A percentile compares a stretch with the other conserved stretches of the same genome.
Evolutionary conservation across 164 flowering plant genomes (phyloP).

Genomic region (Taxillus chinensis): DNA sequence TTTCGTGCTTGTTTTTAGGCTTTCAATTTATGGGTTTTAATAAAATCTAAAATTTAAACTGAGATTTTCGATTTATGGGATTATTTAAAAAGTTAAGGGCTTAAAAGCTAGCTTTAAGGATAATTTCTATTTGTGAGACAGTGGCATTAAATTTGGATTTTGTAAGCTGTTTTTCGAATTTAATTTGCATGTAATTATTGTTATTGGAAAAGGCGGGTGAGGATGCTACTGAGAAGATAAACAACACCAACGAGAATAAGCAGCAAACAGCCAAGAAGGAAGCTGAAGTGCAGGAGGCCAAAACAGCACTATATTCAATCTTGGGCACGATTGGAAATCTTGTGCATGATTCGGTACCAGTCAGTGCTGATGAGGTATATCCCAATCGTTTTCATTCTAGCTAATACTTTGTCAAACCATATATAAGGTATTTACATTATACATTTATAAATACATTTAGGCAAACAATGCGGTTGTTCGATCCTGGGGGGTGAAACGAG

Average conservation of each 20-base stretch:
- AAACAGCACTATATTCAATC: conserved; percentile 30
- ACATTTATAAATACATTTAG: conserved; percentile 19
- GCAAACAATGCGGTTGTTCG: conserved; percentile 65
- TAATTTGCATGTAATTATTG: neutral
- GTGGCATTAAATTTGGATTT: too few species aligned
- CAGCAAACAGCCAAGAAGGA: conserved; percentile 46
- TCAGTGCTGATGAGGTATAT: conserved; percentile 67
- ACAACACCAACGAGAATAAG: conserved; percentile 57
- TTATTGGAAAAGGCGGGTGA: conserved; percentile 31
- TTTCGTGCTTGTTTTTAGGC: too few species aligned
- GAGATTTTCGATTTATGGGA: too few species aligned
- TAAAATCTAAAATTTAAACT: too few species aligned
- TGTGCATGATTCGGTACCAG: conserved; percentile 90
- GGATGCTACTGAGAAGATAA: conserved; percentile 59
- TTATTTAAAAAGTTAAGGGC: too few species aligned
- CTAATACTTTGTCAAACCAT: neutral
- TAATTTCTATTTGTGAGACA: too few species aligned
- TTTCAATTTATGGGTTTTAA: too few species aligned
- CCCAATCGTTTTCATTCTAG: neutral
- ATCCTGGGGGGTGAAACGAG: conserved; percentile 66
- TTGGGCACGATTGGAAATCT: conserved; percentile 71
- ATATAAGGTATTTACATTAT: neutral
- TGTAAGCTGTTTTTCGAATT: neutral
- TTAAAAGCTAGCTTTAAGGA: too few species aligned
- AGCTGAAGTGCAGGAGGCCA: conserved; percentile 61